Evolutionary conservation across 352 stramenopile genomes (phyloP).

Genomic region (Thalassiosira allenii): DNA sequence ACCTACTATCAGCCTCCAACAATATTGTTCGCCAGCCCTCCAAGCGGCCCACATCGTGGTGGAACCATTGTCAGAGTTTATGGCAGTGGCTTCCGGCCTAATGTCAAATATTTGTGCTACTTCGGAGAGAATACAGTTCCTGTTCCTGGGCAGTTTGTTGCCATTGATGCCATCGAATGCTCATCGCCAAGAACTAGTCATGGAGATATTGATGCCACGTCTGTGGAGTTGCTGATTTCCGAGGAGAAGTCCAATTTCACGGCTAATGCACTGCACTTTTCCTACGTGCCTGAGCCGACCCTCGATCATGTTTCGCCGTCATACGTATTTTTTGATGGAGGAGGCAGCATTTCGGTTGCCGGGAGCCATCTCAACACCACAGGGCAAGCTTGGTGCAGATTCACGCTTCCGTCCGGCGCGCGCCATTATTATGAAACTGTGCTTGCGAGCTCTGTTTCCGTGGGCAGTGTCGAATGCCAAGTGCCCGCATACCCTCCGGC

Average conservation of each 20-base stretch:
- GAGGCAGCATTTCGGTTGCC: conserved; percentile 49
- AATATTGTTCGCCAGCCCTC: conserved; percentile 69
- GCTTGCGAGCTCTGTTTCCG: conserved; percentile 26
- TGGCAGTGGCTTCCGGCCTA: conserved; percentile 88
- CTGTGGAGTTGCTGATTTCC: conserved; percentile 42
- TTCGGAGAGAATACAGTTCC: conserved; percentile 86
- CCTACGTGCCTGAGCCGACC: conserved; percentile 39
- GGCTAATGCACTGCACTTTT: conserved; percentile 38
- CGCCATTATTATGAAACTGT: conserved; percentile 26
- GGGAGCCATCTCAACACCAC: conserved; percentile 48
- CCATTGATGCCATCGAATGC: conserved; percentile 53
- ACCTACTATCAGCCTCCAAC: conserved; percentile 86
- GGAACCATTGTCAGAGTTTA: conserved; percentile 89
- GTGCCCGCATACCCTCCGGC: conserved; percentile 24
- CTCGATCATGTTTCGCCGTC: conserved; percentile 31
- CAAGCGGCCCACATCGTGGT: conserved; percentile 85
- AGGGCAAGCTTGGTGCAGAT: conserved; percentile 51
- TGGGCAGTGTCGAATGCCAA: conserved; percentile 43
- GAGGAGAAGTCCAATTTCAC: conserved; percentile 53
- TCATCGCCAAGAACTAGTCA: conserved; percentile 30
- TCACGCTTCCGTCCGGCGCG: conserved; percentile 32
- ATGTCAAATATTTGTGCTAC: conserved; percentile 80
- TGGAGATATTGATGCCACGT: background rate
- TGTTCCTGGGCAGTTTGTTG: conserved; percentile 34
- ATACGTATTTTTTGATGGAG: conserved; percentile 51